Conservation (phyloP, 768 basidiomycete genomes). For the Russula sp. region DNA sequence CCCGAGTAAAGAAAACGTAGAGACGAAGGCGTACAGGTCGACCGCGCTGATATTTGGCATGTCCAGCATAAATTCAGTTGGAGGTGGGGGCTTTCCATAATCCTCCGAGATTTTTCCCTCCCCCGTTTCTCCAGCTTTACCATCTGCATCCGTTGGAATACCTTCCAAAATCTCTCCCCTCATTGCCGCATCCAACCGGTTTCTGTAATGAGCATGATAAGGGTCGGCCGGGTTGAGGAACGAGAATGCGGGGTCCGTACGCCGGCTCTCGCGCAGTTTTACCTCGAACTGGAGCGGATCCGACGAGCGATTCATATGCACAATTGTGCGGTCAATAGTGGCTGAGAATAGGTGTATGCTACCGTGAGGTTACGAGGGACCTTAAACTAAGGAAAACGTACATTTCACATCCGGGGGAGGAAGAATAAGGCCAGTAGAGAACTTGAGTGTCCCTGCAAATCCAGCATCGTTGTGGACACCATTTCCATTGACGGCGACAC, state of each 20-base stretch:
- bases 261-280: conserved; percentile 94
- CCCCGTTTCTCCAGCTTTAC: conserved; percentile 1
- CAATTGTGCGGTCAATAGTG: conserved; percentile 93
- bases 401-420: conserved; percentile 96
- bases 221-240: conserved; percentile 97
- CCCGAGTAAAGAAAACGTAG: neutral
- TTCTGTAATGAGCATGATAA: conserved; percentile 97
- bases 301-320: conserved; percentile 87
- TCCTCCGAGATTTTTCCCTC: conserved; percentile 37
- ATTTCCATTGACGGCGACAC: conserved; percentile 36
- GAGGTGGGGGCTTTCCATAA: conserved; percentile 68
- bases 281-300: conserved; percentile 93
- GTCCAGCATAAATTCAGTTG: conserved; percentile 77
- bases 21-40: conserved; percentile 70
- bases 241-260: conserved; percentile 95
- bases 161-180: conserved; percentile 73
- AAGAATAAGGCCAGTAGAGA: conserved; percentile 83
- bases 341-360: conserved; percentile 38
- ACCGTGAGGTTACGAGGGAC: neutral
- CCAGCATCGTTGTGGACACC: conserved; percentile 36
- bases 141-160: conserved; percentile 27
- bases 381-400: conserved; percentile 33
- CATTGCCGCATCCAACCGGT: conserved; percentile 78
- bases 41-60: conserved; percentile 82
- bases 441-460: conserved; percentile 38